Evolutionary conservation across 306 rosid species (phyloP), one percentile per base, ranked within the genome.

Genomic region (Purshia tridentata): DNA sequence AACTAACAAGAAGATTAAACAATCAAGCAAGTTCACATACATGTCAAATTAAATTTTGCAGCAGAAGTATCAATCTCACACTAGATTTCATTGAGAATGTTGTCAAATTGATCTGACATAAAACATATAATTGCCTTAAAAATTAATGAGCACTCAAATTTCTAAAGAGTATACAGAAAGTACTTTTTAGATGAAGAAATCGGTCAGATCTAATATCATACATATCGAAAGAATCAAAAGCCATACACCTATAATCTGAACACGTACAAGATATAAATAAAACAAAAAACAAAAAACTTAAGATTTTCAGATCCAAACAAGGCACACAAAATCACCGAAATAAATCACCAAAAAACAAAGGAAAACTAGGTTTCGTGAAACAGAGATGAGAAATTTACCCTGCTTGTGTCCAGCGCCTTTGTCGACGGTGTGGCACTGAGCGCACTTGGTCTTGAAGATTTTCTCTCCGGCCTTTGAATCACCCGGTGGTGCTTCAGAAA

Each of bases 341-440:
- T 4, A 2, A 39, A 67, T 20, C 12, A 0, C 67, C 13, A 4
- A 37, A 7, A 45, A 47, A 61, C 35, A 29, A 14, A 15, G 13
- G 14, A 20, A 68, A 57, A 40, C 6, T 6, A 42, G 3, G 37
- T 22, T 2, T 3, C 0, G 37, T 10, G 19, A 6, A 4, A 50
- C 29, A 51, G 39, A 72, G 44, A 61, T 14, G 19, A 18, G 1
- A 11, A 8, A 8, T 11, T 68, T 65, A 92, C 98, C 98, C 81
- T 92, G 98, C 77, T 92, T 92, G 86, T 92, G 98, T 14, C 98
- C 96, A 41, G 96, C 91, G 15, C 95, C 96, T 80, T 90, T 88
- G 0, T 88, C 98, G 9, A 81, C 96, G 68, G 96, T 90, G 84
- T 92, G 98, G 77, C 98, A 92, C 85, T 92, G 98, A 56, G 98